Percentiles rank a stretch among this genome's conserved stretches.
Evolutionary conservation across 2,329 filamentous ascomycete genomes (phyloP).

Genomic region (Colletotrichum plurivorum): DNA sequence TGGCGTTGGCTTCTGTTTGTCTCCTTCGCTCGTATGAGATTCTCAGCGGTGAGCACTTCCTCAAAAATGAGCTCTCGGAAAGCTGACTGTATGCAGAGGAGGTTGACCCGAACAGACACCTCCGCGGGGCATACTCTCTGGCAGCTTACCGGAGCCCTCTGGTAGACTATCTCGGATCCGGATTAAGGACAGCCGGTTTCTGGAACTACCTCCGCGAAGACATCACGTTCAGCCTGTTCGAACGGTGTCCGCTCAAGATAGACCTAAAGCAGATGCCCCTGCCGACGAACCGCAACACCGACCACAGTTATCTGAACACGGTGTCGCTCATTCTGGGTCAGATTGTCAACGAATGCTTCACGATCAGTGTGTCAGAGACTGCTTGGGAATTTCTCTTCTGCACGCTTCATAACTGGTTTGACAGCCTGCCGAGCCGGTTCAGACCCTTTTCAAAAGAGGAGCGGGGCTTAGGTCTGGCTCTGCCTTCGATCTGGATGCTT

Average conservation of each 20-base stretch:
- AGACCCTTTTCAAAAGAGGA: slow-evolving; percentile 48
- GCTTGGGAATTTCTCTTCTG: slow-evolving; percentile 44
- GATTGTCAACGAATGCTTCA: slow-evolving; percentile 57
- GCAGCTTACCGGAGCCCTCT: slow-evolving; percentile 48
- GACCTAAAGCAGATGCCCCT: slow-evolving; percentile 46
- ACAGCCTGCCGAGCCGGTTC: slow-evolving; percentile 48
- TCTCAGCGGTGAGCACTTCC: slow-evolving; percentile 52
- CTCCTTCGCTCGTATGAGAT: slow-evolving; percentile 65
- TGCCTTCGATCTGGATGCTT: slow-evolving; percentile 58
- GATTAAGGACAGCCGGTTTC: slow-evolving; percentile 57
- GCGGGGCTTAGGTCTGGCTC: slow-evolving; percentile 31
- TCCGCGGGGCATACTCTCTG: slow-evolving; percentile 63
- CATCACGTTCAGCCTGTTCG: slow-evolving; percentile 66
- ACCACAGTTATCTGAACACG: slow-evolving; percentile 55
- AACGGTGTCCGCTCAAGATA: slow-evolving; percentile 58
- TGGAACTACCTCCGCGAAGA: slow-evolving; percentile 68
- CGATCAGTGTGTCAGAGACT: not conserved
- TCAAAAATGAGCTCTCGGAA: accelerated
- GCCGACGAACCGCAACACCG: slow-evolving; percentile 36
- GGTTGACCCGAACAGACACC: slow-evolving; percentile 58
- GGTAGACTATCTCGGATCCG: slow-evolving; percentile 43
- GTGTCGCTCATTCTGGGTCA: slow-evolving; percentile 59
- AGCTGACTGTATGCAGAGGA: slow-evolving; percentile 47
- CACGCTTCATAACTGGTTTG: slow-evolving; percentile 49
- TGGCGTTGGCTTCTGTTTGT: slow-evolving; percentile 61